These are phyloP conservation scores for Candida oleophila DNA, from an alignment of 805 yeast species.

Conservation along the genomic window DNA sequence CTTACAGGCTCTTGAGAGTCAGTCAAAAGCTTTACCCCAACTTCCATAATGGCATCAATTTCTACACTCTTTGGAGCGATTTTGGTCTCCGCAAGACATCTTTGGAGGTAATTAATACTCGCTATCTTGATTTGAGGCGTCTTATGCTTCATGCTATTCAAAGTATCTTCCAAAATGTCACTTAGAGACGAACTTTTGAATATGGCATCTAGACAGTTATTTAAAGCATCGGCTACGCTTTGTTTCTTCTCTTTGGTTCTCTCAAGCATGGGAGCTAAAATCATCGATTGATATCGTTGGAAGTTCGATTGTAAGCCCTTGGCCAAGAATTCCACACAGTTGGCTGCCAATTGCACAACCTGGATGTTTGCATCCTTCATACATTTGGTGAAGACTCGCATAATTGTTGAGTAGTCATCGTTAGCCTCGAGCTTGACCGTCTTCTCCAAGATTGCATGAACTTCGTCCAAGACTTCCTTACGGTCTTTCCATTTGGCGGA, in stretches of 20 bases:
- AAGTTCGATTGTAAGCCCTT: conserved; percentile 63
- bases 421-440: conserved; percentile 52
- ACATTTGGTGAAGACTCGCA: conserved; percentile 64
- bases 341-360: conserved; percentile 79
- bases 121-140: conserved; percentile 82
- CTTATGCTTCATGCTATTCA: conserved; percentile 66
- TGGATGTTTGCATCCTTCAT: conserved; percentile 87
- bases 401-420: conserved; percentile 66
- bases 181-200: conserved; percentile 49
- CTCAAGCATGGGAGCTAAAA: conserved; percentile 67
- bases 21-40: conserved; percentile 60
- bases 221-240: conserved; percentile 70
- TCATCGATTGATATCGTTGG: conserved; percentile 48
- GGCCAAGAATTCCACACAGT: conserved; percentile 58
- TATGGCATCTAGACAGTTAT: conserved; percentile 62
- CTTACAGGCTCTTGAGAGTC: conserved; percentile 88
- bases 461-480: conserved; percentile 76
- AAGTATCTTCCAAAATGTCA: conserved; percentile 58
- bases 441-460: conserved; percentile 46
- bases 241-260: conserved; percentile 87
- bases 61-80: conserved; percentile 52
- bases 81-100: conserved; percentile 56
- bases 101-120: conserved; percentile 59
- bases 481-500: conserved; percentile 90
- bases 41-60: conserved; percentile 54